Evolutionary conservation across 75 land plant species (phyloP).

Genomic region (Sequoiadendron giganteum): DNA sequence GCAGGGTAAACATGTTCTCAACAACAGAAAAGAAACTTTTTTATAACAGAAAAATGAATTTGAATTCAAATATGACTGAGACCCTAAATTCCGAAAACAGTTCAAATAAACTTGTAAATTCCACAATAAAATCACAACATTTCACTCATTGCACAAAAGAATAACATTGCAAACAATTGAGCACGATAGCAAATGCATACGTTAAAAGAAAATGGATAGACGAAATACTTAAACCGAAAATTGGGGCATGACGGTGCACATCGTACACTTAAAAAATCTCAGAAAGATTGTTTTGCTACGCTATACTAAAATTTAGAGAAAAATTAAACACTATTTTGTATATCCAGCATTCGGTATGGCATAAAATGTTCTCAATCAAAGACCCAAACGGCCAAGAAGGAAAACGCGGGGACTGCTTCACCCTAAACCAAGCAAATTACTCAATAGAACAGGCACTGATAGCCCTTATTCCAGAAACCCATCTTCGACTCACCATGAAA

Average conservation of each 20-base stretch:
- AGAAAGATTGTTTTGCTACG: background rate
- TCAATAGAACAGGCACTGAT: background rate
- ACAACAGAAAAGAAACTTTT: too few relatives aligned
- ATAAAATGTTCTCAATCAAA: background rate
- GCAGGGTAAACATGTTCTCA: too few relatives aligned
- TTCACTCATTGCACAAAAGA: background rate
- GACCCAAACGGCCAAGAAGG: background rate
- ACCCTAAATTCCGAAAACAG: too few relatives aligned
- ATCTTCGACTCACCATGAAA: background rate
- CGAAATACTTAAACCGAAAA: background rate
- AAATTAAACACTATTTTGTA: background rate
- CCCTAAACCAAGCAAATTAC: background rate
- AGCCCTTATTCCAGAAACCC: background rate
- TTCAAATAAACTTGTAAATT: too few relatives aligned
- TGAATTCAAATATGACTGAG: background rate
- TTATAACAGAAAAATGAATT: too few relatives aligned
- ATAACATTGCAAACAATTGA: too few relatives aligned
- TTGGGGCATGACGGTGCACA: background rate
- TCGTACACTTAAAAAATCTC: background rate
- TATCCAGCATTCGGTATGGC: background rate
- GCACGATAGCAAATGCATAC: too few relatives aligned
- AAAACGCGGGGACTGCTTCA: background rate
- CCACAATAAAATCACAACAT: background rate
- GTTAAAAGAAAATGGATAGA: background rate
- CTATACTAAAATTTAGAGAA: too few relatives aligned